Evolutionary conservation across 2,329 filamentous ascomycete species (phyloP), one percentile per base, ranked within the genome.

Genomic region (Penicillium rolfsii): DNA sequence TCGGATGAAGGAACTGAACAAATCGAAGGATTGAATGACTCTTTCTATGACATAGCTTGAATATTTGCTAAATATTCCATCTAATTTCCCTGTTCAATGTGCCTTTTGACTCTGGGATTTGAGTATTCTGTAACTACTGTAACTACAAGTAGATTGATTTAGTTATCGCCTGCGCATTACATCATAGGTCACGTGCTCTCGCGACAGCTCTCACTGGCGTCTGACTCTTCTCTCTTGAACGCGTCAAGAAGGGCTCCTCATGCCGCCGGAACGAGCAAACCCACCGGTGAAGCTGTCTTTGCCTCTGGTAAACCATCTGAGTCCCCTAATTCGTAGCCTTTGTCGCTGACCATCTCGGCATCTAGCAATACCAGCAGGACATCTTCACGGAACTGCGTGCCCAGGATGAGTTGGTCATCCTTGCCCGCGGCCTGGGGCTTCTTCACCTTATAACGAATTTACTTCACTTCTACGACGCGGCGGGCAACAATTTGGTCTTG

Each of bases 371-470:
- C 77, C 95, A 99, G 81, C 93, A 98, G 81, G 89, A 91, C 73
- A 87, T 98, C 71, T 98, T 98, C 81, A 91, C 91, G 76, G 91
- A 95, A 79, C 87, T 96, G 67, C 89, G 92, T 65, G 82, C 87
- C 63, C 91, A 97, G 80, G 95, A 99, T 90, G 90, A 96, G 78
- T 88, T 99, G 66, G 90, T 98, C 70, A 84, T 99, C 57, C 85
- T 98, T 58, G 95, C 94, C 45, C 91, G 92, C 56, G 95, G 95
- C 68, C 88, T 99, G 52, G 95, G 95, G 69, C 88, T 98, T 49
- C 86, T 97, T 75, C 91, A 93, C 67, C 86, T 99, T 59, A 86
- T 97, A 72, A 96, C 92, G n/a, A 99, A 98, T 74, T 85, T 99
- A 41, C 86, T 99, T 30, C 95, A 99, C 78, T 93, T 93, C 22